Evolutionary conservation across 495 filamentous ascomycete species (phyloP).

Genomic region (Neurospora sp.): DNA sequence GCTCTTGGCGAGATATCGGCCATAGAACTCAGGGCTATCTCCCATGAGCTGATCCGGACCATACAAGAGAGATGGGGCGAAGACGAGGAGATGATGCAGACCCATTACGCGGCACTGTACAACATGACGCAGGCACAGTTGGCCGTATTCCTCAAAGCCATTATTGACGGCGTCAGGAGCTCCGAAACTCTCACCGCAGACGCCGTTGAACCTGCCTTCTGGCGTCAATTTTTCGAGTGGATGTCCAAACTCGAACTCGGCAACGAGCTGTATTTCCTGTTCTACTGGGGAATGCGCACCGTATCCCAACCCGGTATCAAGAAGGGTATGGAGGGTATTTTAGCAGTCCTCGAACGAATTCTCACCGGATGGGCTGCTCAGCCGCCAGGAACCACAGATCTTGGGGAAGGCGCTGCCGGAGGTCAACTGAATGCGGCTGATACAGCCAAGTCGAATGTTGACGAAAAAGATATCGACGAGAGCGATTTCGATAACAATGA

Average conservation of each 20-base stretch:
- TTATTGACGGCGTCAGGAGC: background rate
- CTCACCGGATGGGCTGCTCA: background rate
- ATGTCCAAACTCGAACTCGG: background rate
- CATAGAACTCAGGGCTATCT: background rate
- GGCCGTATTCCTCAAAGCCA: background rate
- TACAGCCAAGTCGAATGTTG: background rate
- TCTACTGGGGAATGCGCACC: background rate
- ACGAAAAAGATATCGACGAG: background rate
- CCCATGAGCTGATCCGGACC: background rate
- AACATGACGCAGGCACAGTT: background rate
- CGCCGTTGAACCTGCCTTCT: background rate
- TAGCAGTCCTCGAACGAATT: background rate
- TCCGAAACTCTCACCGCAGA: background rate
- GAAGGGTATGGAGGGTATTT: background rate
- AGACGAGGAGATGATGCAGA: background rate
- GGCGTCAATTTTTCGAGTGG: background rate
- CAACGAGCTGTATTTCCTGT: background rate
- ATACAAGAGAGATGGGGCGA: background rate
- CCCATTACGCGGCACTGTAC: background rate
- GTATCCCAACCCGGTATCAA: background rate
- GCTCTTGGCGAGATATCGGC: slow-evolving; percentile 4
- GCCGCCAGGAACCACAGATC: background rate
- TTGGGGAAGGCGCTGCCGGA: background rate
- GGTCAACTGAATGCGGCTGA: background rate
- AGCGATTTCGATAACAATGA: background rate